Evolutionary conservation across 306 rosid species (phyloP).

Genomic region (Quercus variabilis): DNA sequence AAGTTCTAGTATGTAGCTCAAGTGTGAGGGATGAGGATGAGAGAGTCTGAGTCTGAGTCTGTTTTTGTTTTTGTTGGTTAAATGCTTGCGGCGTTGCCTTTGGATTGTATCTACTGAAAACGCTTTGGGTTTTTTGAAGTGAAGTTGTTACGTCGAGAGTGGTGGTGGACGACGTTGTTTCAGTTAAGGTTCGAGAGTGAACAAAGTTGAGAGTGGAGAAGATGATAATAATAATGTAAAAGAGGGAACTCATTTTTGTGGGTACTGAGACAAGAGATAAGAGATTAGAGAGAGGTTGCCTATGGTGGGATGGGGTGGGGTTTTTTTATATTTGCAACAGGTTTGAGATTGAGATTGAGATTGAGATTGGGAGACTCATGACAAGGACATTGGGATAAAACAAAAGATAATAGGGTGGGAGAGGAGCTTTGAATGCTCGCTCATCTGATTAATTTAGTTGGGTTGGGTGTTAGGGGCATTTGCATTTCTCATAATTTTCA

Average conservation of each 20-base stretch:
- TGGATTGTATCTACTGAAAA: constrained; percentile 3
- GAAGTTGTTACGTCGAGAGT: constrained; percentile 53
- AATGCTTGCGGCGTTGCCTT: constrained; percentile 3
- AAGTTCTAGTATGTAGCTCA: constrained; percentile 52
- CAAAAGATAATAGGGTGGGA: constrained; percentile 14
- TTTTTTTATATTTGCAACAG: no score
- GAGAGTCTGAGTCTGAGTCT: no score
- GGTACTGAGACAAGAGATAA: not conserved
- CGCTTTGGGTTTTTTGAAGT: constrained; percentile 22
- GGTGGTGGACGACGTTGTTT: constrained; percentile 32
- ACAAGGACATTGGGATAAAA: constrained; percentile 36
- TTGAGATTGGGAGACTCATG: constrained; percentile 19
- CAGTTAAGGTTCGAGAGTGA: constrained; percentile 34
- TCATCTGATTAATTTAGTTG: no score
- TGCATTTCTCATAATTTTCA: no score
- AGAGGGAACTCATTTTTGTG: constrained; percentile 16
- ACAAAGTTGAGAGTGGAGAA: constrained; percentile 9
- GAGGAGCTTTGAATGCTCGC: constrained; percentile 43
- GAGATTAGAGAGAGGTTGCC: not conserved
- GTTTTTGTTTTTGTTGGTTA: not conserved
- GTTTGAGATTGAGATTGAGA: not conserved
- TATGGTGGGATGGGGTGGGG: no score
- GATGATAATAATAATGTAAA: constrained; percentile 12
- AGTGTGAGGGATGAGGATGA: constrained; percentile 18
- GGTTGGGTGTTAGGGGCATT: no score